These are phyloP conservation scores for Aristolochia fimbriata DNA, from an alignment of 164 flowering plant species.

Conservation along the genomic window DNA sequence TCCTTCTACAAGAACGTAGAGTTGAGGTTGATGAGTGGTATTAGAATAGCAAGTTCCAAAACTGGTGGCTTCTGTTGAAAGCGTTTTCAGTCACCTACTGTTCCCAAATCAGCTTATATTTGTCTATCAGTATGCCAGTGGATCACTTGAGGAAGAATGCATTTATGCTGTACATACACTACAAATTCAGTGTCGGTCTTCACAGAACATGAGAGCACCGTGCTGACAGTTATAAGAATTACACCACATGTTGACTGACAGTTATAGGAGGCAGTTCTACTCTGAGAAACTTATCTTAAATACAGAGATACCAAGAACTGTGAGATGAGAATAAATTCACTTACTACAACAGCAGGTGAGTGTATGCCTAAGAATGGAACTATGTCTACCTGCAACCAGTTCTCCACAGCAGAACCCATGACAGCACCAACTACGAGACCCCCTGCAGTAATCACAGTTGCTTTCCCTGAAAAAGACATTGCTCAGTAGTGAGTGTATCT, in stretches of 20 bases:
- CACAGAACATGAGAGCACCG: too few relatives aligned
- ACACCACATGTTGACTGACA: too few relatives aligned
- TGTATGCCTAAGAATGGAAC: conserved; percentile 83
- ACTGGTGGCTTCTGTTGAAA: neutral
- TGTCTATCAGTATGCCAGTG: too few relatives aligned
- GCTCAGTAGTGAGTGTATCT: too few relatives aligned
- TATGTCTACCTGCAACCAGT: conserved; percentile 90
- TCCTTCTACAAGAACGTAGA: neutral
- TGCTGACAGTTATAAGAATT: too few relatives aligned
- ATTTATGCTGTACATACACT: too few relatives aligned
- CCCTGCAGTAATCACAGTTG: conserved; percentile 65
- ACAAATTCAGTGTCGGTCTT: too few relatives aligned
- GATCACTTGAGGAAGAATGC: too few relatives aligned
- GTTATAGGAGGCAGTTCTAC: neutral
- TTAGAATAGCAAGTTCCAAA: neutral
- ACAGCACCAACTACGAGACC: conserved; percentile 91
- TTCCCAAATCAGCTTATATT: too few relatives aligned
- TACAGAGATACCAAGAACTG: conserved; percentile 79
- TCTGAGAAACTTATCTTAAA: conserved; percentile 36
- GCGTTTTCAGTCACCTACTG: neutral
- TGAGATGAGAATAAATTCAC: conserved; percentile 74
- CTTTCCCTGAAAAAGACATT: conserved; percentile 63
- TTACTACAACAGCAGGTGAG: conserved; percentile 72
- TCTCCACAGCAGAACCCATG: conserved; percentile 84
- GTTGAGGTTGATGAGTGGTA: neutral